Conservation (phyloP, 1,139 yeast species). For the Eremothecium sinecaudum region DNA sequence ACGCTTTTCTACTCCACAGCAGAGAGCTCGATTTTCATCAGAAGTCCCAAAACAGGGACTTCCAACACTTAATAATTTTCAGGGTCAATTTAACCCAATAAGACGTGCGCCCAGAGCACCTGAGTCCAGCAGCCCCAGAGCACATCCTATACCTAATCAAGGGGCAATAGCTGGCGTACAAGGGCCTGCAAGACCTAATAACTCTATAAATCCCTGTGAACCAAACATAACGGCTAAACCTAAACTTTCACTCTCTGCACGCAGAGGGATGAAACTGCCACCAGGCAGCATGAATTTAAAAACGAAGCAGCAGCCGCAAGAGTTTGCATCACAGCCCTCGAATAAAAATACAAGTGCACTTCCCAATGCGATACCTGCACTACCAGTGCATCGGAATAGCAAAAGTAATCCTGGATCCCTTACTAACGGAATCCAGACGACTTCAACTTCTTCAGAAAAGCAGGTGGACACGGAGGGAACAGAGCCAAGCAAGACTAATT, state of each 20-base stretch:
- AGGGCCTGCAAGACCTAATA: slow-evolving; percentile 7
- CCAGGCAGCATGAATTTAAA: slow-evolving; percentile 29
- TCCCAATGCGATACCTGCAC: slow-evolving; percentile 7
- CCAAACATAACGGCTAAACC: slow-evolving; percentile 27
- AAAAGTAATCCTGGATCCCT: slow-evolving; percentile 29
- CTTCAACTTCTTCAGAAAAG: slow-evolving; percentile 26
- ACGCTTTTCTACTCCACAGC: background rate
- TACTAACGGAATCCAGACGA: slow-evolving; percentile 25
- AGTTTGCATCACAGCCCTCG: slow-evolving; percentile 26
- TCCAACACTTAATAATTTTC: slow-evolving; percentile 1
- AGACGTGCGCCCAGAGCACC: slow-evolving; percentile 24
- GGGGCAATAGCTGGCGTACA: background rate
- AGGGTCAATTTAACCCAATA: slow-evolving; percentile 19
- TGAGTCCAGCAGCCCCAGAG: slow-evolving; percentile 12
- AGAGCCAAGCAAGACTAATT: slow-evolving; percentile 14
- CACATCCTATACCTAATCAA: slow-evolving; percentile 6
- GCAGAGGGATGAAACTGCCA: slow-evolving; percentile 31
- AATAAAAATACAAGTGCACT: slow-evolving; percentile 16
- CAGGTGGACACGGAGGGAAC: slow-evolving; percentile 26
- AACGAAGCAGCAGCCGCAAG: slow-evolving; percentile 19
- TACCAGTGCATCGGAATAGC: slow-evolving; percentile 12
- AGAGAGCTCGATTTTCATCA: slow-evolving; percentile 10
- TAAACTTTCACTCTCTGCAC: slow-evolving; percentile 29
- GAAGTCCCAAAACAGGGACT: slow-evolving; percentile 9
- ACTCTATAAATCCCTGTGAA: slow-evolving; percentile 4